Evolutionary conservation across 2,329 filamentous ascomycete species (phyloP).

Genomic region (Didymella pinodella): DNA sequence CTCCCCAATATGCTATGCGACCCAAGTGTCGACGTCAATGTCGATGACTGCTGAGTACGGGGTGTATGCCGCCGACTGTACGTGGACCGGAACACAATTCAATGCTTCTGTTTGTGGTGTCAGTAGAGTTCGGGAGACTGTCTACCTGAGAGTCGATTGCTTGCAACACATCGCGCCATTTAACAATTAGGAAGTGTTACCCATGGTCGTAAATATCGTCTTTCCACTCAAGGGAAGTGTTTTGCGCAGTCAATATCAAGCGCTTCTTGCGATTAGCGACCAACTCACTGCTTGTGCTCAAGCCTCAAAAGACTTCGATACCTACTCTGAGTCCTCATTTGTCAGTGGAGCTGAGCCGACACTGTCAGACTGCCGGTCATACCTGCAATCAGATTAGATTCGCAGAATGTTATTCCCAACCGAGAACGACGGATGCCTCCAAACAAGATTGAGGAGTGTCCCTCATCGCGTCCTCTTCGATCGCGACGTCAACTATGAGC

Average conservation of each 20-base stretch:
- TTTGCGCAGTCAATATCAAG: neutral
- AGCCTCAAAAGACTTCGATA: neutral
- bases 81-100: slow-evolving; percentile 34
- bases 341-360: neutral
- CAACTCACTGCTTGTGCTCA: neutral
- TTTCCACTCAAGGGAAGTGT: slow-evolving; percentile 30
- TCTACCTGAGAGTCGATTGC: slow-evolving; percentile 33
- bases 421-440: slow-evolving; percentile 48
- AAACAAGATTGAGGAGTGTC: slow-evolving; percentile 50
- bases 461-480: slow-evolving; percentile 51
- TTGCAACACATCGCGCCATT: slow-evolving; percentile 8
- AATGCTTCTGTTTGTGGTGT: slow-evolving; percentile 34
- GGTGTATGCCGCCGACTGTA: neutral
- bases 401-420: slow-evolving; percentile 56
- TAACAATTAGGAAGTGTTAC: slow-evolving; percentile 3
- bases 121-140: slow-evolving; percentile 34
- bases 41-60: neutral
- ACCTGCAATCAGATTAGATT: slow-evolving; percentile 39
- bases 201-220: slow-evolving; percentile 35
- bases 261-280: slow-evolving; percentile 1
- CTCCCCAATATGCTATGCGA: slow-evolving; percentile 20
- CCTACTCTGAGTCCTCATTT: neutral
- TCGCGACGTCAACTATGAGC: slow-evolving; percentile 57
- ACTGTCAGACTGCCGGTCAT: too few relatives aligned
- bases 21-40: slow-evolving; percentile 9